Percentiles rank a stretch among this genome's conserved stretches.
These are phyloP conservation scores for Teratosphaeria nubilosa DNA, from an alignment of 2,329 filamentous ascomycete genomes.

Conservation along the genomic window DNA sequence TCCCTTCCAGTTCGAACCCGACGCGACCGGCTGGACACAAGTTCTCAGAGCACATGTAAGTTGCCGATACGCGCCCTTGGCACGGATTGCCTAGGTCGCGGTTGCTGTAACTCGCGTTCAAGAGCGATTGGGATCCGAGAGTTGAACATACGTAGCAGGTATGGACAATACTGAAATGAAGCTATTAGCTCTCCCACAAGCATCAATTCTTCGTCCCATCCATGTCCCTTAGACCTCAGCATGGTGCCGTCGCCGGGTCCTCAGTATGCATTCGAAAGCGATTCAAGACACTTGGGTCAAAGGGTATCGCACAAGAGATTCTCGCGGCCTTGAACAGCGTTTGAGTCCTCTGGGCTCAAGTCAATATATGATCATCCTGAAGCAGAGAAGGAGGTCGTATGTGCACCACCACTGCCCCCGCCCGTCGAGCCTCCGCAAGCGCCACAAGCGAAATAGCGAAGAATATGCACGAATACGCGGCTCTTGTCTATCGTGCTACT, in stretches of 20 bases:
- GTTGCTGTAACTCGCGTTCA: not conserved
- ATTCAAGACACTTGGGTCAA: not conserved
- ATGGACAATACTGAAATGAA: not conserved
- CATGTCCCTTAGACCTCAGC: not conserved
- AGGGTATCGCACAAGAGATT: not conserved
- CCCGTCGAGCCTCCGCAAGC: slow-evolving; percentile 5
- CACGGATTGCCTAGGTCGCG: slow-evolving; percentile 7
- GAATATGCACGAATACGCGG: not conserved
- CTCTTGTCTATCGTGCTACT: not conserved
- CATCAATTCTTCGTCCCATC: not conserved
- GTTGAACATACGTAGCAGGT: not conserved
- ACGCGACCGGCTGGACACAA: not conserved
- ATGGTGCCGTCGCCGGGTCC: not conserved
- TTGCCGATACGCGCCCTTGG: not conserved
- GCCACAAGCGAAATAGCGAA: not conserved
- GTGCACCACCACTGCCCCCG: slow-evolving; percentile 8
- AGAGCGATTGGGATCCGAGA: not conserved
- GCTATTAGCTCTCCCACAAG: not conserved
- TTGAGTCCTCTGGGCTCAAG: slow-evolving; percentile 18
- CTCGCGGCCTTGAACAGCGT: slow-evolving; percentile 7
- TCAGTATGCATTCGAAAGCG: not conserved
- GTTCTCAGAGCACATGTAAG: slow-evolving; percentile 21
- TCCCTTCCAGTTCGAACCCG: not conserved
- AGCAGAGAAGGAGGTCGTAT: slow-evolving; percentile 22
- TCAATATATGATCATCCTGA: slow-evolving; percentile 14